phyloP scores from a whole-genome alignment of 805 yeast species.

The Pichia heedii region DNA sequence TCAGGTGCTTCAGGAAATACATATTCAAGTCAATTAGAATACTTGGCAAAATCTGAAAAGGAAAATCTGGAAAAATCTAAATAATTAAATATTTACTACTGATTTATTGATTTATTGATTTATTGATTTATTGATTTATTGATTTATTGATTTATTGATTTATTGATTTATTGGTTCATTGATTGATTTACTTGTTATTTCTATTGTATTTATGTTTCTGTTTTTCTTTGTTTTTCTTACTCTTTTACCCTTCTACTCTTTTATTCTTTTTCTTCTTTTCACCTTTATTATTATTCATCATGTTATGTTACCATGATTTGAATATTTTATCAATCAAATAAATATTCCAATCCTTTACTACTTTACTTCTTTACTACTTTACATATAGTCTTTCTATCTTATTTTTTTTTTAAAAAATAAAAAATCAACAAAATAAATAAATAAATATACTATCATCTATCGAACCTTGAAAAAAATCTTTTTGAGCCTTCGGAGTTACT shows the following conservation, averaged over 20 bases:
- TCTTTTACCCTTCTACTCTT: too few relatives aligned
- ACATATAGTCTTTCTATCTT: neutral
- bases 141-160: too few relatives aligned
- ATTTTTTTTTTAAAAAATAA: too few relatives aligned
- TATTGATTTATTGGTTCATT: too few relatives aligned
- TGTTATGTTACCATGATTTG: too few relatives aligned
- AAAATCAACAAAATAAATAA: too few relatives aligned
- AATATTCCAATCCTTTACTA: neutral
- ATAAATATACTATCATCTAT: too few relatives aligned
- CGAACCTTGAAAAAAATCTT: too few relatives aligned
- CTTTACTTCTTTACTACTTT: conserved; percentile 1
- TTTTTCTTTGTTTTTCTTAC: neutral
- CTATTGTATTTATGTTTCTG: neutral
- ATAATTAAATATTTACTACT: neutral
- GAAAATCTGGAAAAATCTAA: neutral
- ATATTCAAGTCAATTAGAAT: conserved; percentile 36
- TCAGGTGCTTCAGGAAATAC: conserved; percentile 51
- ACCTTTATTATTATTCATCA: neutral
- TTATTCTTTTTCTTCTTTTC: neutral
- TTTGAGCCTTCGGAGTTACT: too few relatives aligned
- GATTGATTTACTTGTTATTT: neutral
- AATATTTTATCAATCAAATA: neutral
- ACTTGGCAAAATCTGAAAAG: conserved; percentile 17
- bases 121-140: too few relatives aligned
- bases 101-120: too few relatives aligned